Percentiles rank a stretch among this genome's conserved stretches.
Conservation (phyloP, 2,329 filamentous ascomycete genomes). For the Botryotinia calthae region DNA sequence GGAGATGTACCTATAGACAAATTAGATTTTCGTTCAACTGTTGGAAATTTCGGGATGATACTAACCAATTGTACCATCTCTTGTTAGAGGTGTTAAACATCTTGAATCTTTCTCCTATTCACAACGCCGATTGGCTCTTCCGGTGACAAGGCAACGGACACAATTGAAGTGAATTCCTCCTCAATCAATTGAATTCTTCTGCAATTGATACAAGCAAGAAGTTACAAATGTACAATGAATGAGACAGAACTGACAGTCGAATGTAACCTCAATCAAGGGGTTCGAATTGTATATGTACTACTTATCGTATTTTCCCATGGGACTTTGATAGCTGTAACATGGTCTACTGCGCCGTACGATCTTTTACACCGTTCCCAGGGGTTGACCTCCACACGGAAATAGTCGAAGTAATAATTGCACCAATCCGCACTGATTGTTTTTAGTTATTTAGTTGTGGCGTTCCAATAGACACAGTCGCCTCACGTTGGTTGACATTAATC, state of each 20-base stretch:
- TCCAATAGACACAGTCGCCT: background rate
- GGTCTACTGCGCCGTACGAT: slow-evolving; percentile 3
- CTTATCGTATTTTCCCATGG: background rate
- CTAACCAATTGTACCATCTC: slow-evolving; percentile 21
- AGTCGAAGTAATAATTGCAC: slow-evolving; percentile 15
- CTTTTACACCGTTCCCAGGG: background rate
- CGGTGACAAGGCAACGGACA: background rate
- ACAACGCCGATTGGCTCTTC: background rate
- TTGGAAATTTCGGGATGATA: background rate
- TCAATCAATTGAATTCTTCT: background rate
- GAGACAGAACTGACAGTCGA: background rate
- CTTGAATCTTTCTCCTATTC: background rate
- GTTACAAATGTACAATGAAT: background rate
- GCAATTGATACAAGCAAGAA: background rate
- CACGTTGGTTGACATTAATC: background rate
- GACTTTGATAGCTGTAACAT: background rate
- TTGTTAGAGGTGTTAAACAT: slow-evolving; percentile 16
- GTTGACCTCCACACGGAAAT: slow-evolving; percentile 16
- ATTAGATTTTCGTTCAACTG: background rate
- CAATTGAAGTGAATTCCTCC: background rate
- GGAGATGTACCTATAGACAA: slow-evolving; percentile 57
- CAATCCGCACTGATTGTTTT: background rate
- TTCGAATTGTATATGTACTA: background rate
- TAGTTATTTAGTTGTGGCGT: background rate
- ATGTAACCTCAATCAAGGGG: background rate